Evolutionary conservation across 1,284 basidiomycete species (phyloP).

Genomic region (Vanrija pseudolonga): DNA sequence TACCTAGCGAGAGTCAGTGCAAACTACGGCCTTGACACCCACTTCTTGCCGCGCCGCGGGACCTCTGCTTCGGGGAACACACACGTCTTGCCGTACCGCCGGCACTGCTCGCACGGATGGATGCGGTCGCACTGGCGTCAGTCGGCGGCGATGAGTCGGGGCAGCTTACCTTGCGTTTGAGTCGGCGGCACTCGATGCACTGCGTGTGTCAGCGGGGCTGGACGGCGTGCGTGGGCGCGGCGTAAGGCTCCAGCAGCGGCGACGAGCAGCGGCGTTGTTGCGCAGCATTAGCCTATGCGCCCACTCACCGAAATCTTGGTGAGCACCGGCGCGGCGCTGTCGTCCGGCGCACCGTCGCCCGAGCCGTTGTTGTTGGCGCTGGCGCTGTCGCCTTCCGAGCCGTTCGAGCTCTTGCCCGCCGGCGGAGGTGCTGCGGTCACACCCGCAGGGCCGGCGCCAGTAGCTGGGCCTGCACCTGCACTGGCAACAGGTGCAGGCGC

Average conservation of each 20-base stretch:
- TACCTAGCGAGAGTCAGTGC: conserved; percentile 11
- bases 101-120: conserved; percentile 21
- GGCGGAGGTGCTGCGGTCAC: too few relatives aligned
- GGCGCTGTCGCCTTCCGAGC: too few relatives aligned
- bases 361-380: background rate
- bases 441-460: too few relatives aligned
- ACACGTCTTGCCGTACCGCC: conserved; percentile 18
- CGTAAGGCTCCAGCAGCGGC: too few relatives aligned
- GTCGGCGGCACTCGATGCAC: conserved; percentile 23
- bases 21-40: background rate
- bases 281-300: background rate
- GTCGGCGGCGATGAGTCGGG: too few relatives aligned
- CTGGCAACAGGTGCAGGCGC: too few relatives aligned
- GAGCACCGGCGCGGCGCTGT: background rate
- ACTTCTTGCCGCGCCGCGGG: conserved; percentile 13
- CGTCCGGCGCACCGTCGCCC: background rate
- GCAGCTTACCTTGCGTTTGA: conserved; percentile 21
- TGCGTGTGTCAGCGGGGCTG: conserved; percentile 3
- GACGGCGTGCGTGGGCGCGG: too few relatives aligned
- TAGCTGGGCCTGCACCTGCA: too few relatives aligned
- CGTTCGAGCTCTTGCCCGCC: too few relatives aligned
- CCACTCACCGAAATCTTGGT: conserved; percentile 5
- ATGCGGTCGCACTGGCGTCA: conserved; percentile 18
- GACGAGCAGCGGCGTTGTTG: too few relatives aligned
- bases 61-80: conserved; percentile 15